phyloP scores from a whole-genome alignment of 208 protist species.

The Hexamita inflata region DNA sequence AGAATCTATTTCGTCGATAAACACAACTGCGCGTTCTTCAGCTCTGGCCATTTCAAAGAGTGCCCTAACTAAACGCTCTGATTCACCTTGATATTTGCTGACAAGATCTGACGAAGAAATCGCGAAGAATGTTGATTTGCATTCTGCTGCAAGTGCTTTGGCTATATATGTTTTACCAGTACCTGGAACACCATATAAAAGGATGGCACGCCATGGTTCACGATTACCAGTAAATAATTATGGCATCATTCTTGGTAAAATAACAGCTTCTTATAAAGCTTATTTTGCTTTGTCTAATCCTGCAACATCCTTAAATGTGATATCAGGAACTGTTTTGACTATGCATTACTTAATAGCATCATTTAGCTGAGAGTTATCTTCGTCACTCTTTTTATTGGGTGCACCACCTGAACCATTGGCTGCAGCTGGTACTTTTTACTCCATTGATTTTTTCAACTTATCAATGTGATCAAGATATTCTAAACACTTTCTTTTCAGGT shows the following conservation, averaged over 20 bases:
- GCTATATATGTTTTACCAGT: conserved; percentile 70
- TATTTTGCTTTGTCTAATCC: conserved; percentile 78
- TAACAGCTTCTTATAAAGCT: conserved; percentile 79
- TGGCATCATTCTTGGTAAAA: conserved; percentile 79
- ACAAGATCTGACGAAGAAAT: conserved; percentile 52
- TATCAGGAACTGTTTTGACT: conserved; percentile 72
- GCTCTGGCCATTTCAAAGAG: conserved; percentile 86
- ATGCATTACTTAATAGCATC: conserved; percentile 62
- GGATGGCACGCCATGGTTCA: conserved; percentile 67
- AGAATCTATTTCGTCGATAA: conserved; percentile 98
- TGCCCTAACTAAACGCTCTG: conserved; percentile 75
- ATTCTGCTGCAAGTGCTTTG: conserved; percentile 66
- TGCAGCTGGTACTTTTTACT: too few relatives aligned
- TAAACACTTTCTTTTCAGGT: too few relatives aligned
- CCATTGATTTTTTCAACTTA: too few relatives aligned
- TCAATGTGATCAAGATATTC: too few relatives aligned
- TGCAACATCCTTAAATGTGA: conserved; percentile 72
- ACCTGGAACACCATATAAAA: conserved; percentile 66
- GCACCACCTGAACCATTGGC: neutral
- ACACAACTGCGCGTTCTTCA: conserved; percentile 84
- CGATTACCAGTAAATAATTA: conserved; percentile 75
- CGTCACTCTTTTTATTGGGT: conserved; percentile 56
- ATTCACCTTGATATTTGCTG: conserved; percentile 81
- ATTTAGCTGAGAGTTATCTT: conserved; percentile 66
- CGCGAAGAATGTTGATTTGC: conserved; percentile 58